Evolutionary conservation across 2,329 filamentous ascomycete genomes (phyloP), one percentile per base, ranked within the genome.

Genomic region (Pyrenophora teres): DNA sequence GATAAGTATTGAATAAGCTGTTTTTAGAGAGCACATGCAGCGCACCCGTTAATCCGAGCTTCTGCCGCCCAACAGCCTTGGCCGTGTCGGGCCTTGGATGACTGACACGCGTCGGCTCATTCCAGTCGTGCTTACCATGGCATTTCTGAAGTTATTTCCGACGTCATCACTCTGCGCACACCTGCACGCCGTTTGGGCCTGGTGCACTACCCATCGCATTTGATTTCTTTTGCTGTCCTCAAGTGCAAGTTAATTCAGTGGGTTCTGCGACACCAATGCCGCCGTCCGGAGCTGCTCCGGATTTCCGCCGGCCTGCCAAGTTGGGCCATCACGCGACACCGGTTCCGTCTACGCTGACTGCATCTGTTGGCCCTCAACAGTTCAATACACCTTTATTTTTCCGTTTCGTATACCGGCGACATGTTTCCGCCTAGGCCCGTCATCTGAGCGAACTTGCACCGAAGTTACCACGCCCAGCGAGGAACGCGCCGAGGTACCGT

Each of bases 151-250:
- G 40, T 15, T 41, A 18, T 25, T 27, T 6, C 13, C 27, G 27
- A 42, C 49, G 49, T 48, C 49, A 52, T 52, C 30, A 16, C 37
- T 35, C 31, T 45, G 40, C 25, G 21, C 30, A 16, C 21, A 33
- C 10, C 21, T 16, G 18, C 39, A 27, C 30, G 25, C 32, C 8
- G 16, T 38, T 35, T 39, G 31, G 43, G 36, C 46, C 19, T 37
- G 27, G n/a, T 35, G 39, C 49, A 21, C 25, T 23, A 13, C 39
- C 40, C 7, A 38, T 18, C 15, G 35, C 37, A 16, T 15, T 49
- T 37, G 25, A 13, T 42, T 52, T 52, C 27, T 48, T 52, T 52
- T 46, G 21, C 44, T 37, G 10, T 25, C 8, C 36, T 21, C 37
- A 38, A 12, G 15, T 13, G 21, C 39, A 47, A 48, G 32, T 38